Evolutionary conservation across 2,329 filamentous ascomycete species (phyloP), one percentile per base, ranked within the genome.

Genomic region (Aspergillus novofumigatus): DNA sequence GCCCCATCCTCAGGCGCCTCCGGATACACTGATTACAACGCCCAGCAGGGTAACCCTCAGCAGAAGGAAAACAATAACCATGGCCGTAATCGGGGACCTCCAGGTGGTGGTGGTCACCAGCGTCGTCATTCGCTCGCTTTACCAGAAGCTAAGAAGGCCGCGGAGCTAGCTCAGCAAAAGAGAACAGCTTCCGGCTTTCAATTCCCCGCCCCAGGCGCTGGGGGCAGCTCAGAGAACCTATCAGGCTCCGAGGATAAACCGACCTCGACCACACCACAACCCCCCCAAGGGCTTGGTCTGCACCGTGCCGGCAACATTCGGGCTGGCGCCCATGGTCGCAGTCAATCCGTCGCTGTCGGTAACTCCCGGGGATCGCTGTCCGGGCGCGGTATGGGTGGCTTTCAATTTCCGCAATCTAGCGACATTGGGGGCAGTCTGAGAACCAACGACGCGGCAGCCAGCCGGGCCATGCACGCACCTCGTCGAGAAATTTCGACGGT

Each of bases 61-160:
- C 88, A 89, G 65, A 83, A 88, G 67, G 88, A 93, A 74, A 88
- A 90, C 71, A 78, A 81, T 65, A 80, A 83, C 68, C 78, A 85
- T 69, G 86, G 90, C 65, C 89, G 91, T 67, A 87, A 88, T 60
- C 87, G 92, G 69, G 88, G 88, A 60, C 82, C 85, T 59, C 81
- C 86, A 60, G n/a, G n/a, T n/a, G 84, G 82, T 59, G 77, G 86
- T 68, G 93, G 93, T 60, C 94, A 99, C 73, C 89, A 95, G 75
- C 87, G 94, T 71, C 88, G 94, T 76, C 94, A 99, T 78, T 99
- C 94, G 21, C 82, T 99, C 62, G 94, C 92, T 62, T 81, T 99
- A 62, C 91, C 92, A 41, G 94, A 99, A 76, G 94, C 94, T 51
- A 97, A 96, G 79, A 97, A 97, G 80, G 94, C 94, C 50, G 94